Evolutionary conservation across 495 filamentous ascomycete genomes (phyloP).

Genomic region (Lichina pygmaea): DNA sequence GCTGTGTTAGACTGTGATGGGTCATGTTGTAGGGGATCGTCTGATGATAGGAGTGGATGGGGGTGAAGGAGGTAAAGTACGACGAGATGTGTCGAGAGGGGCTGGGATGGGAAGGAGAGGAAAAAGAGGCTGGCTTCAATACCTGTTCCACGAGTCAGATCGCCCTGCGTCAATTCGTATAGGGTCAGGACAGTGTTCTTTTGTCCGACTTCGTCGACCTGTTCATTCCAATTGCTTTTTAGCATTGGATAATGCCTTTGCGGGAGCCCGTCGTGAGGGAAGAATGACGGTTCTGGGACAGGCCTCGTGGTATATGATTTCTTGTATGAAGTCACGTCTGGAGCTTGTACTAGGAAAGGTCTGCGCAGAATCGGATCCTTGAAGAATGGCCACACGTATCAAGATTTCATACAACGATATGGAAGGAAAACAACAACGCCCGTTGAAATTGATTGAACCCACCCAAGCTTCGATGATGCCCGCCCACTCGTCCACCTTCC

Average conservation of each 20-base stretch:
- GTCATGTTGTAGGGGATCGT: too few relatives aligned
- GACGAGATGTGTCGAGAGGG: neutral
- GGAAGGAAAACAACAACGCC: neutral
- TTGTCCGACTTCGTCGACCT: conserved; percentile 50
- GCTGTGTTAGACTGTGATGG: too few relatives aligned
- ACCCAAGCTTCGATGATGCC: conserved; percentile 31
- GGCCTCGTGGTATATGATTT: neutral
- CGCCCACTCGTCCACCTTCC: conserved; percentile 50
- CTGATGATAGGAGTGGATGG: too few relatives aligned
- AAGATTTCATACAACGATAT: neutral
- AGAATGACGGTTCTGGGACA: neutral
- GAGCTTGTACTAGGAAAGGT: too few relatives aligned
- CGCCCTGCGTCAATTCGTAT: conserved; percentile 47
- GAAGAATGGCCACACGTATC: too few relatives aligned
- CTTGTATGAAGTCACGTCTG: neutral
- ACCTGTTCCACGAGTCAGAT: conserved; percentile 32
- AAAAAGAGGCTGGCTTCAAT: neutral
- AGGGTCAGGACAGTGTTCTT: conserved; percentile 46
- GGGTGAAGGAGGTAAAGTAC: neutral
- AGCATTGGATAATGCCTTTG: too few relatives aligned
- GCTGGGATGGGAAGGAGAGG: neutral
- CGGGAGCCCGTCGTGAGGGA: neutral
- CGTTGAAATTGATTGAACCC: conserved; percentile 6
- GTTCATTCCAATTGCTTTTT: neutral
- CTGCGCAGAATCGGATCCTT: too few relatives aligned